A percentile compares a stretch with the other conserved stretches of the same genome.
These are phyloP conservation scores for Boletus semigastroideus DNA, from an alignment of 1,284 basidiomycete genomes.

Conservation along the genomic window DNA sequence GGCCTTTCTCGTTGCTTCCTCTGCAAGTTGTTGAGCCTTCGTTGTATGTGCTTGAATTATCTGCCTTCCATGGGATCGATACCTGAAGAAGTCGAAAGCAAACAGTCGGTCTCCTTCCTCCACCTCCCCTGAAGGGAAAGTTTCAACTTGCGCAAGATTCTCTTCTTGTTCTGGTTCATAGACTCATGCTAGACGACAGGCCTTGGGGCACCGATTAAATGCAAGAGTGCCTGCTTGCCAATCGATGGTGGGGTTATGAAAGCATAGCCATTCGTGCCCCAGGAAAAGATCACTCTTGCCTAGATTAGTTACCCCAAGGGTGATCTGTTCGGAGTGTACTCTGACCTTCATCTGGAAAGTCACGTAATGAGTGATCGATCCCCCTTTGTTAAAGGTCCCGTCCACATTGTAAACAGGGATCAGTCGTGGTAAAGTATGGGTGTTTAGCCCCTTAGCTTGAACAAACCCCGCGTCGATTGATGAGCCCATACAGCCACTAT, in stretches of 20 bases:
- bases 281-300: constrained; percentile 4
- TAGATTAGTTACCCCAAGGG: not conserved
- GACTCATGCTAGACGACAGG: not conserved
- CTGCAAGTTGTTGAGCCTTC: not conserved
- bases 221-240: constrained; percentile 5
- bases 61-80: not conserved
- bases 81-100: not conserved
- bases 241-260: constrained; percentile 26
- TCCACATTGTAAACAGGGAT: constrained; percentile 28
- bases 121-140: not conserved
- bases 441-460: constrained; percentile 9
- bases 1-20: not conserved
- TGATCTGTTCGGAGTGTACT: not conserved
- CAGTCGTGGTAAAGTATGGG: constrained; percentile 8
- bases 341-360: not conserved
- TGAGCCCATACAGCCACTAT: constrained; percentile 24
- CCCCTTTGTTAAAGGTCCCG: constrained; percentile 16
- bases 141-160: not conserved
- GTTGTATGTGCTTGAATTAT: not conserved
- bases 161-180: not conserved
- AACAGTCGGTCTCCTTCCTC: not conserved
- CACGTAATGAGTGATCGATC: constrained; percentile 11
- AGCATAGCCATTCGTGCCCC: constrained; percentile 20
- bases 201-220: not conserved
- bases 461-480: constrained; percentile 23